Percentiles rank a stretch among this genome's conserved stretches.
These are phyloP conservation scores for Aphanomyces invadans DNA, from an alignment of 352 stramenopile species.

Conservation along the genomic window DNA sequence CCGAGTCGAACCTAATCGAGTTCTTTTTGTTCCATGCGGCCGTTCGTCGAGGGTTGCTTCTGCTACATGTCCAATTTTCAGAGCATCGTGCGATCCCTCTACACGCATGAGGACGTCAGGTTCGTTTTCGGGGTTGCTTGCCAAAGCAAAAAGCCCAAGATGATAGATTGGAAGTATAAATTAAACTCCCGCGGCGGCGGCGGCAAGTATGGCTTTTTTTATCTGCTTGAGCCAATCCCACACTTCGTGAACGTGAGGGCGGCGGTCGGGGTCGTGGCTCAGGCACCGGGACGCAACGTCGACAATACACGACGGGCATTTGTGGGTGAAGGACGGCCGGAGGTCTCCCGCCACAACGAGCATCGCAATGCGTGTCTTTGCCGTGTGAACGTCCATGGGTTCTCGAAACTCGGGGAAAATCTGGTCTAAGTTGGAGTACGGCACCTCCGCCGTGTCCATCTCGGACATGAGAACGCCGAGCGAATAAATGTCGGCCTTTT, in stretches of 20 bases:
- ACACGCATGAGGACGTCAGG: too few relatives aligned
- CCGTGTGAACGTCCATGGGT: conserved; percentile 5
- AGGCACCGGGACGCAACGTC: conserved; percentile 11
- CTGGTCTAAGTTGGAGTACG: conserved; percentile 22
- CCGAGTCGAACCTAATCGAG: not conserved
- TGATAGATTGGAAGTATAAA: not conserved
- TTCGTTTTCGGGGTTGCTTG: too few relatives aligned
- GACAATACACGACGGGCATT: not conserved
- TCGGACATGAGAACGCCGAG: conserved; percentile 27
- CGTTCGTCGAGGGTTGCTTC: too few relatives aligned
- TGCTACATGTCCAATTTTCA: too few relatives aligned
- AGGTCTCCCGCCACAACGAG: conserved; percentile 14
- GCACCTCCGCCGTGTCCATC: conserved; percentile 17
- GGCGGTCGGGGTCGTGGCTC: conserved; percentile 1
- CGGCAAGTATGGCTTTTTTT: not conserved
- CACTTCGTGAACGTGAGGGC: not conserved
- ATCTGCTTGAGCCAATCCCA: conserved; percentile 12
- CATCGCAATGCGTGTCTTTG: conserved; percentile 22
- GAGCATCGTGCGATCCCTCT: too few relatives aligned
- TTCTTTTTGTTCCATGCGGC: too few relatives aligned
- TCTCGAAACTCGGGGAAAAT: conserved; percentile 7
- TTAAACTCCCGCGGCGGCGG: not conserved
- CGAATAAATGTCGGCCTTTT: conserved; percentile 25
- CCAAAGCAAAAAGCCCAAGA: too few relatives aligned
- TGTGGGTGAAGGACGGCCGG: not conserved